Evolutionary conservation across 805 yeast genomes (phyloP).

Genomic region (Cyberlindnera mrakii): DNA sequence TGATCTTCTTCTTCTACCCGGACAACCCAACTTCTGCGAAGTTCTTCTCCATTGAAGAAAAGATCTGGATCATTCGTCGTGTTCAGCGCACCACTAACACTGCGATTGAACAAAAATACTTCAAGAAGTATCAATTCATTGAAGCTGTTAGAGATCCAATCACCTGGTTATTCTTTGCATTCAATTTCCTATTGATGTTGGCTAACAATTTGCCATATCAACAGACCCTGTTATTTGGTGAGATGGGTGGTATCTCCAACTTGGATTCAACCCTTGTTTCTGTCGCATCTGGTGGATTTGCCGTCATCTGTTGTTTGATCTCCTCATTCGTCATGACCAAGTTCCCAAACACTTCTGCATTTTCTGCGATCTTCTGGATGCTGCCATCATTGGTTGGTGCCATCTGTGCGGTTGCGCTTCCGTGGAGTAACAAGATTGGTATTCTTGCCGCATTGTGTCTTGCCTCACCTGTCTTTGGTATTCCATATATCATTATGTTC

Average conservation of each 20-base stretch:
- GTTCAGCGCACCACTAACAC: slow-evolving; percentile 32
- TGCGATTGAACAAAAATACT: slow-evolving; percentile 36
- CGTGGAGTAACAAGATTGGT: slow-evolving; percentile 39
- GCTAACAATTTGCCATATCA: slow-evolving; percentile 51
- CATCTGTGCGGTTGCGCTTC: slow-evolving; percentile 38
- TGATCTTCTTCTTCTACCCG: slow-evolving; percentile 40
- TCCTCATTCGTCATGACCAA: slow-evolving; percentile 30
- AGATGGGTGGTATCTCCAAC: slow-evolving; percentile 38
- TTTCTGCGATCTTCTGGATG: slow-evolving; percentile 31
- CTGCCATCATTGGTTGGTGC: slow-evolving; percentile 41
- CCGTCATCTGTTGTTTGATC: slow-evolving; percentile 33
- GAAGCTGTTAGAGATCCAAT: slow-evolving; percentile 40
- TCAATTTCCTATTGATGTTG: slow-evolving; percentile 38
- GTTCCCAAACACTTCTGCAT: slow-evolving; percentile 33
- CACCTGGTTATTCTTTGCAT: slow-evolving; percentile 27
- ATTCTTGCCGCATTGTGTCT: slow-evolving; percentile 41
- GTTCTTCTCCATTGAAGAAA: slow-evolving; percentile 43
- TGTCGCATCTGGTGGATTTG: slow-evolving; percentile 48
- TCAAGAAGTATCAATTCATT: slow-evolving; percentile 35
- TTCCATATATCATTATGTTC: slow-evolving; percentile 33
- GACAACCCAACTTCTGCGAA: slow-evolving; percentile 48
- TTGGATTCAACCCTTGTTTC: slow-evolving; percentile 46
- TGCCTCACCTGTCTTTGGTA: slow-evolving; percentile 40
- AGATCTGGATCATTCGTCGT: slow-evolving; percentile 41
- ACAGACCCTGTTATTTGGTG: slow-evolving; percentile 40